Evolutionary conservation across 2,329 filamentous ascomycete genomes (phyloP).

Genomic region (Fusarium falciforme): DNA sequence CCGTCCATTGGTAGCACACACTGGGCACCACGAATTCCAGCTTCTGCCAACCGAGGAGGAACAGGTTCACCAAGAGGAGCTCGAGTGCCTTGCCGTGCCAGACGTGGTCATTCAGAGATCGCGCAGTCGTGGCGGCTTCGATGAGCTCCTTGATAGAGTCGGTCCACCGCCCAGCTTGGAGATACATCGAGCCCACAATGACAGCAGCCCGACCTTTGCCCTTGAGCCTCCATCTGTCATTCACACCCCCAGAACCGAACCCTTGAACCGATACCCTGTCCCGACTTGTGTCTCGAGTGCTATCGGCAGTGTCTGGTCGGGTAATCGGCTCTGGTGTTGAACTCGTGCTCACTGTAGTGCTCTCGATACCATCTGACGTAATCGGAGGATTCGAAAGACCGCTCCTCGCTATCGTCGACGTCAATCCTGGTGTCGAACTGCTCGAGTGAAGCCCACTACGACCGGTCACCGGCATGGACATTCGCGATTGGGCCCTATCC

Average conservation of each 20-base stretch:
- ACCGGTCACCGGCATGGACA: slow-evolving; percentile 81
- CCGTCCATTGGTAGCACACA: slow-evolving; percentile 64
- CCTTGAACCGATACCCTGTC: slow-evolving; percentile 75
- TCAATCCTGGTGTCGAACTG: slow-evolving; percentile 60
- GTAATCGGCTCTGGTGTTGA: slow-evolving; percentile 56
- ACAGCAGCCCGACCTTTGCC: slow-evolving; percentile 84
- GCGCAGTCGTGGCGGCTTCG: slow-evolving; percentile 82
- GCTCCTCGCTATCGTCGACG: slow-evolving; percentile 63
- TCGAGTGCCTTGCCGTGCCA: slow-evolving; percentile 98
- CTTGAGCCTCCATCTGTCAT: slow-evolving; percentile 82
- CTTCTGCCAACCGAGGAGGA: slow-evolving; percentile 86
- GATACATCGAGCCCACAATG: slow-evolving; percentile 84
- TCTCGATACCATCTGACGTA: slow-evolving; percentile 60
- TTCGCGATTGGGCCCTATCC: slow-evolving; percentile 74
- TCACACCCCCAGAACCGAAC: slow-evolving; percentile 76
- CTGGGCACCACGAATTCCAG: slow-evolving; percentile 83
- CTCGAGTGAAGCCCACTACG: slow-evolving; percentile 55
- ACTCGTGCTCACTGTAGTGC: slow-evolving; percentile 48
- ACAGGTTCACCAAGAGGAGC: slow-evolving; percentile 82
- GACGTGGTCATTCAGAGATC: slow-evolving; percentile 87
- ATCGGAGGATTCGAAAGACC: slow-evolving; percentile 61
- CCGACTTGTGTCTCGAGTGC: slow-evolving; percentile 61
- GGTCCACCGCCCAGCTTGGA: slow-evolving; percentile 89
- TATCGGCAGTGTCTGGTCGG: slow-evolving; percentile 55
- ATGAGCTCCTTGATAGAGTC: slow-evolving; percentile 87